Evolutionary conservation across 495 filamentous ascomycete species (phyloP).

Genomic region (Achaetomiella virescens): DNA sequence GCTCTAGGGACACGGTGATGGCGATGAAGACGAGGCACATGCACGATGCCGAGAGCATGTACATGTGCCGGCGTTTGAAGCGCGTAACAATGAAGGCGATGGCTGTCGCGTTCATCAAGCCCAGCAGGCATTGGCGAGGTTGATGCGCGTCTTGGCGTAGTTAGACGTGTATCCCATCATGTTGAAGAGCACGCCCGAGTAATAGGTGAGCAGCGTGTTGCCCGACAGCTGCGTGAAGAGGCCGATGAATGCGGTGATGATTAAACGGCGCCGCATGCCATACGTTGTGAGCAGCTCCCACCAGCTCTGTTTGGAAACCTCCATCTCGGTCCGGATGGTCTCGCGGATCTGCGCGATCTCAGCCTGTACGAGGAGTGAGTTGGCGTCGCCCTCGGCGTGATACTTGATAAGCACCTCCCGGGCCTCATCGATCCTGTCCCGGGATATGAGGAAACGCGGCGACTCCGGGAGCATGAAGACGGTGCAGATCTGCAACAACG

Average conservation of each 20-base stretch:
- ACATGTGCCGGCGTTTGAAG: constrained; percentile 54
- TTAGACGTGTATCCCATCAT: constrained; percentile 44
- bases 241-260: constrained; percentile 53
- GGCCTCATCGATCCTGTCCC: constrained; percentile 56
- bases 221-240: constrained; percentile 61
- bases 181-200: constrained; percentile 46
- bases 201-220: constrained; percentile 42
- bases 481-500: constrained; percentile 51
- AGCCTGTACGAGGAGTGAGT: constrained; percentile 50
- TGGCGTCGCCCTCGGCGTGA: constrained; percentile 55
- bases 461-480: constrained; percentile 32
- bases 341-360: constrained; percentile 56
- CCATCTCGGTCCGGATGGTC: constrained; percentile 53
- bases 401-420: constrained; percentile 52
- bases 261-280: constrained; percentile 51
- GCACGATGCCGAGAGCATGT: constrained; percentile 33
- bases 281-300: constrained; percentile 47
- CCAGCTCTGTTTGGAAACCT: constrained; percentile 52
- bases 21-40: constrained; percentile 48
- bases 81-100: constrained; percentile 47
- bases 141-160: constrained; percentile 47
- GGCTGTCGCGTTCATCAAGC: constrained; percentile 44
- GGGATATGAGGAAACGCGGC: constrained; percentile 53
- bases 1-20: constrained; percentile 55
- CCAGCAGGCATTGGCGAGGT: constrained; percentile 56